Evolutionary conservation across 306 rosid species (phyloP).

Genomic region (Parietaria judaica): DNA sequence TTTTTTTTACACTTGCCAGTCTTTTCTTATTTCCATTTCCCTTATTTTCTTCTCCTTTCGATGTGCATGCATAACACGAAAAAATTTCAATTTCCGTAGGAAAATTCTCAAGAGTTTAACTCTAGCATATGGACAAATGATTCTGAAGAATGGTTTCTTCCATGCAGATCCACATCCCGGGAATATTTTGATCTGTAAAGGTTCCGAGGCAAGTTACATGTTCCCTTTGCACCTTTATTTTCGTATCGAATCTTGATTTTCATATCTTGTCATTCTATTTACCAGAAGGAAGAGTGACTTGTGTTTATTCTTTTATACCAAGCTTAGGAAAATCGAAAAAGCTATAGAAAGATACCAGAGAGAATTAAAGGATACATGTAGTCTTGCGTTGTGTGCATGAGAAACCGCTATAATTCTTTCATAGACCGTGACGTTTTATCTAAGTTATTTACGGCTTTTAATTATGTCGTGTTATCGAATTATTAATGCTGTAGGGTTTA

Average conservation of each 20-base stretch:
- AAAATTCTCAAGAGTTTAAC: constrained; percentile 87
- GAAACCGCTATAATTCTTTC: too few relatives aligned
- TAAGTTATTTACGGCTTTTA: too few relatives aligned
- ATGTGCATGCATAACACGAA: neutral
- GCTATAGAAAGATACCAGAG: too few relatives aligned
- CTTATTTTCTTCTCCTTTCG: too few relatives aligned
- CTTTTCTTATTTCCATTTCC: too few relatives aligned
- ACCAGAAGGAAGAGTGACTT: neutral
- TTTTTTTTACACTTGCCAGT: constrained; percentile 2
- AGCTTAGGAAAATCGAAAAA: too few relatives aligned
- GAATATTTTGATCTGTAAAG: constrained; percentile 82
- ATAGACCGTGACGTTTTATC: too few relatives aligned
- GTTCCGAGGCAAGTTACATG: constrained; percentile 74
- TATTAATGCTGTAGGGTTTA: too few relatives aligned
- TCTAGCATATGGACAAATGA: constrained; percentile 99
- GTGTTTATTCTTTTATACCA: neutral
- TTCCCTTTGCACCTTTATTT: neutral
- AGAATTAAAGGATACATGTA: too few relatives aligned
- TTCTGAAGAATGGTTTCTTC: constrained; percentile 88
- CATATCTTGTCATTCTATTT: neutral
- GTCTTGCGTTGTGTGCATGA: too few relatives aligned
- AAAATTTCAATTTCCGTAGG: constrained; percentile 46
- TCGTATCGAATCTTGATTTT: neutral
- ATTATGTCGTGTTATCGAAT: too few relatives aligned
- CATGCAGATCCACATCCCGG: constrained; percentile 99